Evolutionary conservation across 2,329 filamentous ascomycete species (phyloP).

Genomic region (Cladosporium oxysporum): DNA sequence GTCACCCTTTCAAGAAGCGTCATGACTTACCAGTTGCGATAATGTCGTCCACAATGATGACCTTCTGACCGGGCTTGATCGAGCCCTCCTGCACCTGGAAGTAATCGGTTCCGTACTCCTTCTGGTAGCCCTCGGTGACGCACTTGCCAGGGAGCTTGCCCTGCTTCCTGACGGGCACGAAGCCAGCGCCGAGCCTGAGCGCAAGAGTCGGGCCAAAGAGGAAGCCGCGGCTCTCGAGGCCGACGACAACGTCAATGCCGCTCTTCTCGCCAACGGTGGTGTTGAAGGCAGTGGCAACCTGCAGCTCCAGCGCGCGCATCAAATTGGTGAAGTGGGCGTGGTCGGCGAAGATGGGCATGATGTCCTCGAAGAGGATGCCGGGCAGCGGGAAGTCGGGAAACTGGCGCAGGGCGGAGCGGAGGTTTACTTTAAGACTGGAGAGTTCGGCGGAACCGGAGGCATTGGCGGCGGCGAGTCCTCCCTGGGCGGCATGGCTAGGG

Average conservation of each 20-base stretch:
- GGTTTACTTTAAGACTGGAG: slow-evolving; percentile 64
- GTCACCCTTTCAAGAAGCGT: background rate
- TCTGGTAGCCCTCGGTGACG: slow-evolving; percentile 81
- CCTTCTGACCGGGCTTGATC: slow-evolving; percentile 82
- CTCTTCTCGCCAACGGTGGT: slow-evolving; percentile 39
- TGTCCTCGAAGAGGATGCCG: slow-evolving; percentile 96
- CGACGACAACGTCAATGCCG: slow-evolving; percentile 78
- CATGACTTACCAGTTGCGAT: slow-evolving; percentile 84
- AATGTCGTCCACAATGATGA: slow-evolving; percentile 94
- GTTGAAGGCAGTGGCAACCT: slow-evolving; percentile 65
- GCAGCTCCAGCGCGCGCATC: slow-evolving; percentile 80
- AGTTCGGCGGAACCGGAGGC: slow-evolving; percentile 53
- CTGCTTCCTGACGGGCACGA: slow-evolving; percentile 91
- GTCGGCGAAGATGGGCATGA: slow-evolving; percentile 91
- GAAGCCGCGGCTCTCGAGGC: slow-evolving; percentile 91
- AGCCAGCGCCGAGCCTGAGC: slow-evolving; percentile 76
- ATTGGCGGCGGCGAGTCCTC: slow-evolving; percentile 52
- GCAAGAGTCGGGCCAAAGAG: slow-evolving; percentile 91
- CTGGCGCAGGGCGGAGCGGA: slow-evolving; percentile 74
- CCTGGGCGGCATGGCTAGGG: slow-evolving; percentile 44
- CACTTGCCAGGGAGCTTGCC: slow-evolving; percentile 93
- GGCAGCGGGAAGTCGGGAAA: slow-evolving; percentile 90
- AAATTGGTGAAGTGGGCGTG: slow-evolving; percentile 72
- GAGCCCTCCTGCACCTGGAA: slow-evolving; percentile 94
- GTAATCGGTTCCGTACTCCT: slow-evolving; percentile 93